Evolutionary conservation across 257 asterid genomes (phyloP), one percentile per base, ranked within the genome.

Genomic region (Leptodermis oblonga): DNA sequence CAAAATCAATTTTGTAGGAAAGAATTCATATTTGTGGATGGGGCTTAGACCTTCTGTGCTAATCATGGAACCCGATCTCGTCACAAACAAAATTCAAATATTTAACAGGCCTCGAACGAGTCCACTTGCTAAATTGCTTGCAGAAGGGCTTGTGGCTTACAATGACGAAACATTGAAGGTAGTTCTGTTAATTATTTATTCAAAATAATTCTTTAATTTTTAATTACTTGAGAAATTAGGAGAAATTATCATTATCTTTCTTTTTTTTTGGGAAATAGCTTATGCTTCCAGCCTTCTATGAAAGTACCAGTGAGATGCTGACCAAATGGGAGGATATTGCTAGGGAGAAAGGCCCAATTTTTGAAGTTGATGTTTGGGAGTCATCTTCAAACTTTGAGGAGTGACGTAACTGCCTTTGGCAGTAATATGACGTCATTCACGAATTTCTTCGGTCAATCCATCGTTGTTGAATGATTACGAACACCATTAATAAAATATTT

Each of bases 371-470:
- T 60, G 70, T 60, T 49, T 67, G 73, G 73, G n/a, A 64, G 69
- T 5, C 23, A 42, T 60, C 78, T 74, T 37, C 73, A 66, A 46
- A 30, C 70, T 5, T 28, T 74, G 46, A 30, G 70, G 6, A 13
- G 56, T 42, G 74, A 68, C 28, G 74, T 61, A 0, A 73, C 77
- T 17, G 77, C 77, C 14, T 65, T 73, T 58, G 77, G 77, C n/a
- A 74, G 74, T 43, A 15, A n/a, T n/a, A n/a, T n/a, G n/a, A n/a
- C n/a, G n/a, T n/a, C n/a, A n/a, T n/a, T n/a, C n/a, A n/a, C n/a
- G n/a, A n/a, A n/a, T n/a, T n/a, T n/a, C n/a, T n/a, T n/a, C n/a
- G n/a, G n/a, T n/a, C n/a, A n/a, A n/a, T n/a, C n/a, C n/a, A n/a
- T n/a, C n/a, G n/a, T n/a, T n/a, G n/a, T n/a, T n/a, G n/a, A n/a